Percentiles rank a stretch among this genome's conserved stretches.
Conservation (phyloP, 331 rosid species). For the Pyracantha coccinea region DNA sequence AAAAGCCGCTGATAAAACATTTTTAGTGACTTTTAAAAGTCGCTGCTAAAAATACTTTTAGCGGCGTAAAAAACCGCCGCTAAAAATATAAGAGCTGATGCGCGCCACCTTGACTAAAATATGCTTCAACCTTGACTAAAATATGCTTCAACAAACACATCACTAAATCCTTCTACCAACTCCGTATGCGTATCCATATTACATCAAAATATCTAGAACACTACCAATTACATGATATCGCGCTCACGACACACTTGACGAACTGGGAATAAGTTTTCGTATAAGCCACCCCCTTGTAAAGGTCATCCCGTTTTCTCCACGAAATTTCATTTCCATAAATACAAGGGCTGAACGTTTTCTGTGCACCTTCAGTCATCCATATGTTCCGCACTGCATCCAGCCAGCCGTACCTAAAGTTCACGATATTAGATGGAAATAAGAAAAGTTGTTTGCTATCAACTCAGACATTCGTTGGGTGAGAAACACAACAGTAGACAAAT, state of each 20-base stretch:
- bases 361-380: constrained; percentile 59
- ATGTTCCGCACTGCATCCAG: constrained; percentile 36
- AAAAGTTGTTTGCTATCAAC: not conserved
- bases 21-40: no score
- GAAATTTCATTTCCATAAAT: constrained; percentile 77
- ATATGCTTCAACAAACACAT: not conserved
- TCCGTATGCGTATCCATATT: not conserved
- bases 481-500: not conserved
- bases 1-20: no score
- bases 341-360: constrained; percentile 73
- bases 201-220: not conserved
- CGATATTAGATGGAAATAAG: not conserved
- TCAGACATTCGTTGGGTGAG: not conserved
- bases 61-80: no score
- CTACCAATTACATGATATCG: not conserved
- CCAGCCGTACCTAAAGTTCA: constrained; percentile 55
- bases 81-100: no score
- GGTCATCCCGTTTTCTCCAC: constrained; percentile 21
- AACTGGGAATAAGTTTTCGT: not conserved
- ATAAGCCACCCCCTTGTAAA: not conserved
- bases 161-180: not conserved
- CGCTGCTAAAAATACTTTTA: no score
- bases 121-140: no score
- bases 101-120: no score
- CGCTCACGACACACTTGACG: not conserved